Conservation (phyloP, 306 rosid species). For the Lathyrus tuberosus region DNA sequence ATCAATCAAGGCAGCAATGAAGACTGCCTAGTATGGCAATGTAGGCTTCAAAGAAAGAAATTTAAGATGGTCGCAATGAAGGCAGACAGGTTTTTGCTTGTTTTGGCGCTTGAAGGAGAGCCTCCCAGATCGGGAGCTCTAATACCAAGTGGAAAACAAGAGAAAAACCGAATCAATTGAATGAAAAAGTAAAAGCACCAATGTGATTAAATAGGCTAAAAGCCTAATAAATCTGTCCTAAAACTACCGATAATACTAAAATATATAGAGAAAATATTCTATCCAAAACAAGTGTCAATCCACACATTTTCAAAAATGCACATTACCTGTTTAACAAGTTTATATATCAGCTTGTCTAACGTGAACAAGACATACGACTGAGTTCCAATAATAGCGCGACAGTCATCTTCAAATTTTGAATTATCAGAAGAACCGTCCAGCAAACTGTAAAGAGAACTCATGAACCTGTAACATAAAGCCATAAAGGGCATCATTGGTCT, state of each 20-base stretch:
- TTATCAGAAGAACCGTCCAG: conserved; percentile 97
- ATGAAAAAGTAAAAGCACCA: conserved; percentile 8
- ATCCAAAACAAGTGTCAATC: background rate
- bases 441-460: conserved; percentile 89
- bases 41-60: background rate
- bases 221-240: background rate
- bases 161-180: background rate
- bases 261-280: background rate
- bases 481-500: conserved; percentile 33
- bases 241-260: background rate
- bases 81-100: background rate
- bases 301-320: conserved; percentile 1
- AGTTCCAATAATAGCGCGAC: conserved; percentile 96
- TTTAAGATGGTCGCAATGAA: background rate
- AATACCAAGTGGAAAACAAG: background rate
- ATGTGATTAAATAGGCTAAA: background rate
- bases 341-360: conserved; percentile 92
- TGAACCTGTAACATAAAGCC: conserved; percentile 64
- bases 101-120: background rate
- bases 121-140: conserved; percentile 8
- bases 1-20: background rate
- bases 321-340: conserved; percentile 92
- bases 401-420: conserved; percentile 96
- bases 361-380: conserved; percentile 94
- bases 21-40: background rate